Base-by-base conservation (phyloP, 352 stramenopile genomes). In the Globisporangium paroecandrum region DNA sequence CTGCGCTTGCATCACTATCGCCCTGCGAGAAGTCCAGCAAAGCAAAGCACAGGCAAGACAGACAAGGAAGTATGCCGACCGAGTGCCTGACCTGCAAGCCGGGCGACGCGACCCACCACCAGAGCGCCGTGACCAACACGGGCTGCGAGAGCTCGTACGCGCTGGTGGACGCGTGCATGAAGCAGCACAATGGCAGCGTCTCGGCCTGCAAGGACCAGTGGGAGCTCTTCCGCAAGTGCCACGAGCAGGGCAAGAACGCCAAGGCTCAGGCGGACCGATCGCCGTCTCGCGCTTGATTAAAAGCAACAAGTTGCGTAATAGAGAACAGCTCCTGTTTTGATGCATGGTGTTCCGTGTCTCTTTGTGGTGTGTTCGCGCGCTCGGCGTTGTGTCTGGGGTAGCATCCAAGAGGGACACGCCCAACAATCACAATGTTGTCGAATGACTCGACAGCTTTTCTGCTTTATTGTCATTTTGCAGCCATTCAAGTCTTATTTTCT, bases 161-260 rank as follows among this genome's bases (percentile, higher is more conserved):
- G 70, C 74, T 71, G 41, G 83, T 94, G 15, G 85, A 94, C 53
- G 85, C 83, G 57, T 94, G 85, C 73, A 94, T 94, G 85, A 94
- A 92, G 75, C 72, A 83, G 36, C 73, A 92, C 72, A 85, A 78
- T 51, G 85, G 85, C 25, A 81, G 82, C 68, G 83, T 94, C 60
- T 94, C 85, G 6, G 85, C 83, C 9, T 94, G 85, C 68, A 86
- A 71, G 12, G 70, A 89, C 82, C 74, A 92, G 69, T 94, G 85
- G 85, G 70, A 81, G 13, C 70, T 81, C 47, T 94, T 94, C 62
- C 85, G 85, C 71, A 78, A 90, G 70, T 94, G 85, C 72, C 77
- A 91, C 62, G 81, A 87, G n/a, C 71, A 82, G 58, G 65, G 70
- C 58, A 88, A 90, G 71, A 41, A 60, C 58, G 34, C 70, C 24